A percentile compares a stretch with the other conserved stretches of the same genome.
Evolutionary conservation across 495 filamentous ascomycete genomes (phyloP).

Genomic region (Cryomyces minteri): DNA sequence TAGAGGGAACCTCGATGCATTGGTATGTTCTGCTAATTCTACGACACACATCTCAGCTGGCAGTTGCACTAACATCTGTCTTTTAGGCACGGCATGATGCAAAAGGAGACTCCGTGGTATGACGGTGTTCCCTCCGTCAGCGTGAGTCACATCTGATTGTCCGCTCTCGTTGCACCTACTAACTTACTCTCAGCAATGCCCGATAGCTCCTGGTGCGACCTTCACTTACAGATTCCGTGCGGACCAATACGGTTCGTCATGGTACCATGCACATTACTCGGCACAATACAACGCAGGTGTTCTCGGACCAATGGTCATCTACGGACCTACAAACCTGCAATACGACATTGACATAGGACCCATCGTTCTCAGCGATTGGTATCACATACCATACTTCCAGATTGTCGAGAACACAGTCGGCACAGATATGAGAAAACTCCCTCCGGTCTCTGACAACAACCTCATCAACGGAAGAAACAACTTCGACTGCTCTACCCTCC

Average conservation of each 20-base stretch:
- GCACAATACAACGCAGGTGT: constrained; percentile 11
- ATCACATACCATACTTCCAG: constrained; percentile 7
- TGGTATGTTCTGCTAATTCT: constrained; percentile 1
- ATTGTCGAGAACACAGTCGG: constrained; percentile 4
- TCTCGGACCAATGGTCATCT: constrained; percentile 9
- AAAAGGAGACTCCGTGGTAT: constrained; percentile 6
- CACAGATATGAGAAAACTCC: neutral
- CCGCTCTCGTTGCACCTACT: neutral
- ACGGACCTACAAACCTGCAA: constrained; percentile 6
- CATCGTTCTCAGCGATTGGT: constrained; percentile 5
- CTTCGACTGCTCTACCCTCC: constrained; percentile 7
- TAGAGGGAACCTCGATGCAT: constrained; percentile 10
- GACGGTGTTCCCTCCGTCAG: constrained; percentile 9
- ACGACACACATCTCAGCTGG: no score
- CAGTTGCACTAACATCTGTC: no score
- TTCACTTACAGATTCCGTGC: constrained; percentile 11
- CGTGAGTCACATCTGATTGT: neutral
- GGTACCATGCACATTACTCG: constrained; percentile 12
- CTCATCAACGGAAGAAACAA: constrained; percentile 8
- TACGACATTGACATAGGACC: constrained; percentile 12
- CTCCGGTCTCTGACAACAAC: constrained; percentile 1
- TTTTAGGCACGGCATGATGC: constrained; percentile 6
- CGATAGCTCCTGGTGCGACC: constrained; percentile 11
- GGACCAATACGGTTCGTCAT: constrained; percentile 6
- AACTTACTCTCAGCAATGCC: constrained; percentile 4